phyloP scores from a whole-genome alignment of 306 rosid species.

The Fagus crenata region DNA sequence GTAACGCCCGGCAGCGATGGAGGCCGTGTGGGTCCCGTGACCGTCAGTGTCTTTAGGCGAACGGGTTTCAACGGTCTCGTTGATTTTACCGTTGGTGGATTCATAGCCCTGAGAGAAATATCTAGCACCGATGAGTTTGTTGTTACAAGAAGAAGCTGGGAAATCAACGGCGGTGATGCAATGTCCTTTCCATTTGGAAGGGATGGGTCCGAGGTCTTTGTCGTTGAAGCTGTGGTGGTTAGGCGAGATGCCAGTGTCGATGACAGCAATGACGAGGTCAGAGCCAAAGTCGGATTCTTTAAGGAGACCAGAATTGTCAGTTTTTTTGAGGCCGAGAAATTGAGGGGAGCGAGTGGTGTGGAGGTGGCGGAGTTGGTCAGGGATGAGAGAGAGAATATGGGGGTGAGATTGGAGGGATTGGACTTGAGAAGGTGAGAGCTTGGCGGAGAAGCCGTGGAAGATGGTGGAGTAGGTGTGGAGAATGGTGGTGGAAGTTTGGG shows the following conservation, averaged over 20 bases:
- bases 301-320: slow-evolving; percentile 66
- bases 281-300: slow-evolving; percentile 86
- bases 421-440: slow-evolving; percentile 56
- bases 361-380: slow-evolving; percentile 63
- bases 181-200: slow-evolving; percentile 77
- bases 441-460: slow-evolving; percentile 78
- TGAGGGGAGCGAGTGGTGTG: slow-evolving; percentile 93
- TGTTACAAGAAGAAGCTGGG: slow-evolving; percentile 58
- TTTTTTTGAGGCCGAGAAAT: slow-evolving; percentile 67
- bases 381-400: slow-evolving; percentile 58
- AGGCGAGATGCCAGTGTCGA: slow-evolving; percentile 90
- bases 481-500: not conserved
- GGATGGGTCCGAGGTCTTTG: slow-evolving; percentile 60
- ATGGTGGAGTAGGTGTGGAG: slow-evolving; percentile 71
- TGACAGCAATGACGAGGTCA: slow-evolving; percentile 85
- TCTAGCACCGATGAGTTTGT: slow-evolving; percentile 76
- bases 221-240: slow-evolving; percentile 75
- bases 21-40: slow-evolving; percentile 86
- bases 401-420: slow-evolving; percentile 40
- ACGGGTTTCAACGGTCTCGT: slow-evolving; percentile 63
- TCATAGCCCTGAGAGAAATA: slow-evolving; percentile 71
- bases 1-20: slow-evolving; percentile 81
- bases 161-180: slow-evolving; percentile 56
- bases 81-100: slow-evolving; percentile 73
- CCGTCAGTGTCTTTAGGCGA: slow-evolving; percentile 89